A percentile compares a stretch with the other conserved stretches of the same genome.
Conservation (phyloP, 2,329 filamentous ascomycete species). For the Fusarium nygamai region DNA sequence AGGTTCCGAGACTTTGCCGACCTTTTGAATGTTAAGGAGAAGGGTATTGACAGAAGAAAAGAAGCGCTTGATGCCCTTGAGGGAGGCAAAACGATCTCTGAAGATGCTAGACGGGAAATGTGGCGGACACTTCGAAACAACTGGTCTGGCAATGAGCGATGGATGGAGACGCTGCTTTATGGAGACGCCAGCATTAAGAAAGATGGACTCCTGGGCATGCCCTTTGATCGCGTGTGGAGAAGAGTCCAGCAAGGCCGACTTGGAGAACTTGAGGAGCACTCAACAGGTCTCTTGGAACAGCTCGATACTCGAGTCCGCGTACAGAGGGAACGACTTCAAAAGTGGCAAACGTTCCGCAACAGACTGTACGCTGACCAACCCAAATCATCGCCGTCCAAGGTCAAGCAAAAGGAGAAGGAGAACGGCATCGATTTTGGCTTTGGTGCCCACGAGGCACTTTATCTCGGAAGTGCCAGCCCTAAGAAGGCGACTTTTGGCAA, state of each 20-base stretch:
- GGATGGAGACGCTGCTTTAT: constrained; percentile 76
- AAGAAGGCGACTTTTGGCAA: constrained; percentile 40
- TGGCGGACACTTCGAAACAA: constrained; percentile 73
- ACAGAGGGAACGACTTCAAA: constrained; percentile 74
- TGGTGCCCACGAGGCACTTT: constrained; percentile 60
- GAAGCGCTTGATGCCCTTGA: constrained; percentile 55
- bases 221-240: constrained; percentile 78
- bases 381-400: constrained; percentile 37
- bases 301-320: constrained; percentile 73
- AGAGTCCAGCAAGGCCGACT: constrained; percentile 69
- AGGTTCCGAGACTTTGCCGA: constrained; percentile 72
- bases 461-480: constrained; percentile 50
- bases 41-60: constrained; percentile 63
- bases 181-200: constrained; percentile 68
- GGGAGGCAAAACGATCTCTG: constrained; percentile 49
- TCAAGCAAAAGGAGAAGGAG: constrained; percentile 37
- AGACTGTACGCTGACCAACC: constrained; percentile 53
- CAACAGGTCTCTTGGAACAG: constrained; percentile 71
- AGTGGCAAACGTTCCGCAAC: constrained; percentile 76
- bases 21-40: constrained; percentile 71
- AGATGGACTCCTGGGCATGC: constrained; percentile 71
- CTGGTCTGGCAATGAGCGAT: constrained; percentile 81
- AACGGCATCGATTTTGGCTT: constrained; percentile 65
- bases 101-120: constrained; percentile 59
- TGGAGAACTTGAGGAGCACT: constrained; percentile 63